phyloP scores from a whole-genome alignment of 257 asterid genomes.

The Cynanchum wilfordii region DNA sequence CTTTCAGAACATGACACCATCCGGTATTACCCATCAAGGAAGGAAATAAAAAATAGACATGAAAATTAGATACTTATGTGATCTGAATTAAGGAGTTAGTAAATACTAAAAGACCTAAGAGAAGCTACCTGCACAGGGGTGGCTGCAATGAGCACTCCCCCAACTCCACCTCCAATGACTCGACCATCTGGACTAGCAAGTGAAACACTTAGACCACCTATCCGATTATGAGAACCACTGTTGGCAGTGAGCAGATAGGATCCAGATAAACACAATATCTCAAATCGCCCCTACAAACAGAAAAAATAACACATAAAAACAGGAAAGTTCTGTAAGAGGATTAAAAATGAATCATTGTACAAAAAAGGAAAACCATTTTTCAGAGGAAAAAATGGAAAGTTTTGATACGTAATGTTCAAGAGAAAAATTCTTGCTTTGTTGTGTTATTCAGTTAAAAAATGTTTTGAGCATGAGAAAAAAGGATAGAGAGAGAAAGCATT shows the following conservation, averaged over 20 bases:
- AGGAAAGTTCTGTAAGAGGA: not conserved
- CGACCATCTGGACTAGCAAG: constrained; percentile 84
- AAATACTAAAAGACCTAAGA: constrained; percentile 9
- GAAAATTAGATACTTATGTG: not conserved
- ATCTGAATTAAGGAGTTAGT: not conserved
- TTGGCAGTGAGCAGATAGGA: constrained; percentile 49
- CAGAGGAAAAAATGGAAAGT: not conserved
- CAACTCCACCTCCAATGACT: constrained; percentile 78
- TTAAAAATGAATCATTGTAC: not conserved
- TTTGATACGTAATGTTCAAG: not conserved
- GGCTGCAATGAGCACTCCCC: constrained; percentile 81
- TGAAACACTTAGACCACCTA: constrained; percentile 58
- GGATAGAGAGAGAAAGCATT: not conserved
- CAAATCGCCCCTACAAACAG: constrained; percentile 64
- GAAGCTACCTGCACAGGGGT: constrained; percentile 64
- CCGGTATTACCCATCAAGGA: not conserved
- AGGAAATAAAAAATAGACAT: not conserved
- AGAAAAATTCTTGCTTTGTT: not conserved
- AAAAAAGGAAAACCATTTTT: not conserved
- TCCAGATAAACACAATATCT: constrained; percentile 67
- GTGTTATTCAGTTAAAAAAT: not conserved
- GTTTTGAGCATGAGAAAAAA: not conserved
- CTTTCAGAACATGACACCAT: not conserved
- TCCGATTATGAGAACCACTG: constrained; percentile 43
- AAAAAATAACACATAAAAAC: constrained; percentile 1